Percentiles rank a stretch among this genome's conserved stretches.
These are phyloP conservation scores for Lyophyllum semitale DNA, from an alignment of 768 basidiomycete species.

Conservation along the genomic window DNA sequence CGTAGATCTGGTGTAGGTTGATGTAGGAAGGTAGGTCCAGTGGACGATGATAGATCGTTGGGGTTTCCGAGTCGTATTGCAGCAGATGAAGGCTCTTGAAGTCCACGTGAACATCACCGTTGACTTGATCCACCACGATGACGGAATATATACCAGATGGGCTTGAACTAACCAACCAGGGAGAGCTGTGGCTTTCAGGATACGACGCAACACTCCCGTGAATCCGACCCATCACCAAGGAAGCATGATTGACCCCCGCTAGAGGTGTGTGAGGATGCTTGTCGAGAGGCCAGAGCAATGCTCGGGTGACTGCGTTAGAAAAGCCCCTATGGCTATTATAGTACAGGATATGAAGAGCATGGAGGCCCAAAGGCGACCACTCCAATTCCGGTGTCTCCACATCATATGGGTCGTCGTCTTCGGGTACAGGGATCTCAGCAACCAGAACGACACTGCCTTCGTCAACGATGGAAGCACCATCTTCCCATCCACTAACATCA, in stretches of 20 bases:
- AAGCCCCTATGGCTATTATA: not conserved
- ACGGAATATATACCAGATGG: constrained; percentile 8
- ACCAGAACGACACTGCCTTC: not conserved
- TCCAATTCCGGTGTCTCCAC: not conserved
- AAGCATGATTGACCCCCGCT: not conserved
- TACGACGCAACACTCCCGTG: constrained; percentile 1
- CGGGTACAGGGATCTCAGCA: not conserved
- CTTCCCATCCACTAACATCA: not conserved
- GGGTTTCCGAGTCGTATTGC: not conserved
- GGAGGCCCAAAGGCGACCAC: not conserved
- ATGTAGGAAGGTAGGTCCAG: constrained; percentile 12
- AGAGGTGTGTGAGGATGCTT: not conserved
- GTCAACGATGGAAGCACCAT: not conserved
- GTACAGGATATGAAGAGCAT: not conserved
- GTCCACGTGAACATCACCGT: not conserved
- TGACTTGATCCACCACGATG: not conserved
- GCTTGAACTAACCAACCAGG: constrained; percentile 2
- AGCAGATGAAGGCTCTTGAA: constrained; percentile 3
- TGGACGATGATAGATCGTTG: not conserved
- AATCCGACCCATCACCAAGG: not conserved
- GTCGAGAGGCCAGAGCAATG: not conserved
- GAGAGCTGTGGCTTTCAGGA: not conserved
- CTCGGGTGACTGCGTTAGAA: not conserved
- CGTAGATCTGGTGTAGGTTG: constrained; percentile 5
- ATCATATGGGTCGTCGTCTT: not conserved